Evolutionary conservation across 345 rosid genomes (phyloP).

Genomic region (Diplotaxis tenuifolia): DNA sequence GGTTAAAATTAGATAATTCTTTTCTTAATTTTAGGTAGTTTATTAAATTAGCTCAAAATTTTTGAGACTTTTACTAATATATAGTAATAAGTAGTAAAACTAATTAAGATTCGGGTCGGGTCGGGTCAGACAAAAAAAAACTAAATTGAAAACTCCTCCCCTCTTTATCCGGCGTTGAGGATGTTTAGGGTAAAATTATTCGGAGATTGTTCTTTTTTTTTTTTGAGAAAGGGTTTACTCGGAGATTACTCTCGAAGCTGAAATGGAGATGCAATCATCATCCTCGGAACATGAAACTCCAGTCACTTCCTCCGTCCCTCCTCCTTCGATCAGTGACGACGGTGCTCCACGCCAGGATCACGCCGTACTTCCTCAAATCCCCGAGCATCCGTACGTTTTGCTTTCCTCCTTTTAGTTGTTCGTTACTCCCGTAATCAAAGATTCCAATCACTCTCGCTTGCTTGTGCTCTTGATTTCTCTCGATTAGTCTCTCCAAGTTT

Average conservation of each 20-base stretch:
- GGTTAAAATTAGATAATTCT: too few species aligned
- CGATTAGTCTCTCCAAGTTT: neutral
- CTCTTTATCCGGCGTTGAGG: too few species aligned
- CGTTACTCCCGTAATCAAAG: neutral
- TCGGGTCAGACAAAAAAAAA: too few species aligned
- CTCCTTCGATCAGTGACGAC: constrained; percentile 32
- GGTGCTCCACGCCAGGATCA: constrained; percentile 8
- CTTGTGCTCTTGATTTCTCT: neutral
- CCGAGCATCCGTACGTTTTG: constrained; percentile 22
- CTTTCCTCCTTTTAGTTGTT: neutral
- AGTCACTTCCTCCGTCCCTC: constrained; percentile 8
- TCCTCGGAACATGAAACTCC: constrained; percentile 19
- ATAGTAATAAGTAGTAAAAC: too few species aligned
- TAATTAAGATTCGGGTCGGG: too few species aligned
- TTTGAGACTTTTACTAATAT: too few species aligned
- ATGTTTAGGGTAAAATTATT: too few species aligned
- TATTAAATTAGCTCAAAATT: too few species aligned
- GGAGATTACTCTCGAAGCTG: neutral
- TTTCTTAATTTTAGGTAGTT: too few species aligned
- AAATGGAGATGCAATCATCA: constrained; percentile 32
- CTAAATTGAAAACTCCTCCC: too few species aligned
- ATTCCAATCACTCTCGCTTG: constrained; percentile 1
- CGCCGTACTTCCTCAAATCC: constrained; percentile 9
- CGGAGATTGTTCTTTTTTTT: too few species aligned
- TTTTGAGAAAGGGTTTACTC: neutral